Base-by-base conservation (phyloP, 2,329 filamentous ascomycete genomes). In the Colletotrichum abscissum region DNA sequence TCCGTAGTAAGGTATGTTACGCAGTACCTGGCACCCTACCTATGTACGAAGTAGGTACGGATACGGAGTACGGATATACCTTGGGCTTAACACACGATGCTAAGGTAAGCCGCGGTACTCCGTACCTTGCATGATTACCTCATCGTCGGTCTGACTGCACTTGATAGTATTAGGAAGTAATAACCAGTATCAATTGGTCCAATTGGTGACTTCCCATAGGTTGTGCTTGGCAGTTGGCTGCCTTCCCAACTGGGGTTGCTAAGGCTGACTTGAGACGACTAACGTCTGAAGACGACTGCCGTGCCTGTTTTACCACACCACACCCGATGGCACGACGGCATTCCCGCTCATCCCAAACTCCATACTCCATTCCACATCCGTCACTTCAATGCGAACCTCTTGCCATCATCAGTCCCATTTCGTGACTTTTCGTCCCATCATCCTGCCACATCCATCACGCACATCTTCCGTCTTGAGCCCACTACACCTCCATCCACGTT, bases 211-310 rank as follows among this genome's bases (percentile, higher is more conserved):
- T 22, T 60, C 30, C 33, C 33, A 35, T 35, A 35, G 33, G 33
- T 35, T 35, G 33, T 35, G 33, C 33, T 63, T 63, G 24, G 19
- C 8, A 42, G 38, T 42, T 42, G 38, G 38, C 59, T 16, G 5
- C 54, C 49, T 12, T 33, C 9, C 14, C 35, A 46, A 11, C 24
- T 38, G 24, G 38, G 24, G 38, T 42, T 58, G 49, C 49, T 58
- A 54, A 63, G 58, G 69, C 58, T 58, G 58, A 72, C 69, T 69
- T 72, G 69, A 72, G 69, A 72, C 69, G 69, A 63, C 65, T 55
- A 52, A 63, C 69, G 69, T 72, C 65, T 72, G 69, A 72, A 72
- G 54, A 72, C 54, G 33, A 52, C 58, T 69, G 58, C 59, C 52
- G 69, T 69, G 52, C 65, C 58, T 69, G 69, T 63, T 69, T 63